phyloP scores from a whole-genome alignment of 2,329 filamentous ascomycete species.

The Pestalotiopsis sp. region DNA sequence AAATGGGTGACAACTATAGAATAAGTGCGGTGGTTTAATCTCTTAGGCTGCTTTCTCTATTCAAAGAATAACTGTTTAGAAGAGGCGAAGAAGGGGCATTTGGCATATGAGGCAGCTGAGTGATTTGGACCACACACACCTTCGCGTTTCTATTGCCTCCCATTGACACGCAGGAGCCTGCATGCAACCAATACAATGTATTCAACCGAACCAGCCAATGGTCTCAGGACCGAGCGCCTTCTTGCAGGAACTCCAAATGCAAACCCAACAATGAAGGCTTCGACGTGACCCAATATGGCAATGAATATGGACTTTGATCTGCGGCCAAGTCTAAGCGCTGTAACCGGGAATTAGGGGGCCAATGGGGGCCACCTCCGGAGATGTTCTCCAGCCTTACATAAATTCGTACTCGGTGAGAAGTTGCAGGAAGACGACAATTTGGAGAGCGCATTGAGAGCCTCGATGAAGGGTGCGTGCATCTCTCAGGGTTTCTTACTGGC shows the following conservation, averaged over 20 bases:
- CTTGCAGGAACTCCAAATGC: not conserved
- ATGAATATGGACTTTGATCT: not conserved
- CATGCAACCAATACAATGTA: not conserved
- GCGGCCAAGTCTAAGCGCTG: not conserved
- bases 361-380: not conserved
- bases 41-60: not conserved
- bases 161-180: not conserved
- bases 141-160: not conserved
- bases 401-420: not conserved
- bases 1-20: not conserved
- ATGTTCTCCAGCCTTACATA: not conserved
- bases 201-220: not conserved
- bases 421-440: not conserved
- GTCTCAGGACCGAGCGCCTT: not conserved
- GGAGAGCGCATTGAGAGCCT: not conserved
- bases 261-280: not conserved
- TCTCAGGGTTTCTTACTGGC: not conserved
- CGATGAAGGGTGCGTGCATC: not conserved
- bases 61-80: not conserved
- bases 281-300: not conserved
- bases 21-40: not conserved
- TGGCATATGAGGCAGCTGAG: not conserved
- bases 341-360: not conserved
- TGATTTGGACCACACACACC: not conserved
- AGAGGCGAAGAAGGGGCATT: not conserved